Base-by-base conservation (phyloP, 2,329 filamentous ascomycete species). In the Penicillium polonicum region DNA sequence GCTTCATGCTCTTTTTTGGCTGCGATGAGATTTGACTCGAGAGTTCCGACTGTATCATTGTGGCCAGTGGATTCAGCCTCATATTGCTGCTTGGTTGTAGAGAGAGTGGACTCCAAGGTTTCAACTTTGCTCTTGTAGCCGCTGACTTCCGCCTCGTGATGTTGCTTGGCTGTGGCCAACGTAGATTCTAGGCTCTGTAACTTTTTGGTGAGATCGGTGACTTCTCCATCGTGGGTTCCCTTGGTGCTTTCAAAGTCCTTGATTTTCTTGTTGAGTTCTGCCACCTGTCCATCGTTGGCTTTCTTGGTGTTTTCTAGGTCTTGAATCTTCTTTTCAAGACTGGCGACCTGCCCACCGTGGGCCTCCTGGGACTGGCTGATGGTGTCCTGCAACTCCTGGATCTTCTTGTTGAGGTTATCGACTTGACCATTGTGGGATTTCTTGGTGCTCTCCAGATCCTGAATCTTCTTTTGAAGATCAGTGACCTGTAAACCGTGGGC, bases 21-120 rank as follows among this genome's bases (percentile, higher is more conserved):
- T 21, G 52, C 21, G 23, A 43, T 65, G 17, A 77, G 63, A 38
- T 70, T 63, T 10, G 55, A 61, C 70, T 89, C 82, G 13, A 91
- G 75, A 45, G 81, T 79, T 51, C 82, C 82, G 29, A 86, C 79
- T 3, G 79, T 85, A 9, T 80, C 80, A 66, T 81, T 82, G 13
- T 89, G 74, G 59, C 86, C 85, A 12, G 82, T 80, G 49, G 82
- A 77, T 64, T 89, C 85, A 1, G 83, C 83, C 39, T 88, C 86
- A 25, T 77, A 70, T 48, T 85, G 85, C 59, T 80, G 79, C 68
- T 87, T 87, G 41, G 81, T 80, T 80, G 88, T 69, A 6, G 65
- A 69, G 41, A 79, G 62, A 27, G 68, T 60, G 12, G 62, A 67
- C 69, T 89, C 83, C 13, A 90, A 75, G 35, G 81, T 79, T 55